Conservation (phyloP, 169 alveolate genomes). For the Plasmodium gonderi region DNA sequence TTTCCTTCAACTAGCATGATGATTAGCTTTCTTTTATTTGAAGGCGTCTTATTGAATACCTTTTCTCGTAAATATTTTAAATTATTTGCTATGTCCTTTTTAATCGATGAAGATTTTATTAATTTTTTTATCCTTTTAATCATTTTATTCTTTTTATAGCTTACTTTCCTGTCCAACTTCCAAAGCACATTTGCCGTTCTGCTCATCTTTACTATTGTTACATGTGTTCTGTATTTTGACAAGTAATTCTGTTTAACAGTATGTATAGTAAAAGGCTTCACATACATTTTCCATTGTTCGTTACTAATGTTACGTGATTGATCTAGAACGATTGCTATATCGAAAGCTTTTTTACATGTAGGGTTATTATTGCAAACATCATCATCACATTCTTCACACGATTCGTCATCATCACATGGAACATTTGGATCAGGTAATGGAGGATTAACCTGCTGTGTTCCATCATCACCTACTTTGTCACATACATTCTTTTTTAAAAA, state of each 20-base stretch:
- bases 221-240: constrained; percentile 49
- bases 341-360: constrained; percentile 46
- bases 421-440: constrained; percentile 6
- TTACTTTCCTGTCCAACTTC: constrained; percentile 19
- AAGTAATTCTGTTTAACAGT: constrained; percentile 48
- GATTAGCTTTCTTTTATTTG: constrained; percentile 11
- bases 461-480: neutral
- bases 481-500: constrained; percentile 27
- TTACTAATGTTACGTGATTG: constrained; percentile 45
- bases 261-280: constrained; percentile 24
- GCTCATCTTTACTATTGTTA: constrained; percentile 45
- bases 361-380: constrained; percentile 47
- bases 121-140: constrained; percentile 19
- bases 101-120: neutral
- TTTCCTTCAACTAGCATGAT: constrained; percentile 67
- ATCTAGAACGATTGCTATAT: constrained; percentile 61
- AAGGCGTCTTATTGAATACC: neutral
- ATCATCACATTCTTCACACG: constrained; percentile 56
- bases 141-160: constrained; percentile 43
- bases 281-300: constrained; percentile 48
- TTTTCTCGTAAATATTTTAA: constrained; percentile 34
- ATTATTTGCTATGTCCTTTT: constrained; percentile 31
- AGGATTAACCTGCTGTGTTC: neutral
- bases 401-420: constrained; percentile 33
- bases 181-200: constrained; percentile 20